phyloP scores from a whole-genome alignment of 2,329 filamentous ascomycete genomes.

The Cyphellophora attinorum region DNA sequence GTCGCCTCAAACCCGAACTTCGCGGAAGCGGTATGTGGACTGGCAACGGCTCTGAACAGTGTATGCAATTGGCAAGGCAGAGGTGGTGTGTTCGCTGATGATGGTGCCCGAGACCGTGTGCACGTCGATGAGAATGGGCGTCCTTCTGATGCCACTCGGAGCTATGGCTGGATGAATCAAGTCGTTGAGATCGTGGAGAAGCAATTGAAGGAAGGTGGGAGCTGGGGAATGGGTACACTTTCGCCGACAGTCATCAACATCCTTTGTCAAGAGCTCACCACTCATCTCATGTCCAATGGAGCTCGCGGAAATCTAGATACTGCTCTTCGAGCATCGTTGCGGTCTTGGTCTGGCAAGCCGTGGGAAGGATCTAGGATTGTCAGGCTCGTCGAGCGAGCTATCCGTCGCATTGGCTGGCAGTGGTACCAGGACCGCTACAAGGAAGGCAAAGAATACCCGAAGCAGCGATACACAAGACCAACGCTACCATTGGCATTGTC shows the following conservation, averaged over 20 bases:
- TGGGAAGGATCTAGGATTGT: constrained; percentile 87
- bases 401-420: constrained; percentile 65
- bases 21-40: constrained; percentile 89
- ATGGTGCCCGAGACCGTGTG: constrained; percentile 74
- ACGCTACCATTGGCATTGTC: constrained; percentile 63
- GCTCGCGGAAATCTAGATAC: constrained; percentile 11
- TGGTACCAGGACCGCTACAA: constrained; percentile 83
- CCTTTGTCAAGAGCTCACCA: constrained; percentile 39
- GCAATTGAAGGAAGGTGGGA: constrained; percentile 75
- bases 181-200: constrained; percentile 86
- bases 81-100: constrained; percentile 70
- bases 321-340: constrained; percentile 28
- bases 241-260: constrained; percentile 41
- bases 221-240: constrained; percentile 71
- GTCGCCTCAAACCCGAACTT: constrained; percentile 91
- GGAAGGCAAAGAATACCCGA: constrained; percentile 45
- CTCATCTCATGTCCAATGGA: constrained; percentile 15
- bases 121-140: constrained; percentile 81
- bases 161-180: constrained; percentile 75
- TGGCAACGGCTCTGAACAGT: constrained; percentile 90
- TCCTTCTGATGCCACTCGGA: constrained; percentile 60
- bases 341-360: constrained; percentile 59
- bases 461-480: constrained; percentile 59
- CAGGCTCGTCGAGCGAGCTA: constrained; percentile 73
- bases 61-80: constrained; percentile 91